Evolutionary conservation across 202 grass and related monocot genomes (phyloP), one percentile per base, ranked within the genome.

Genomic region (Dendrocalamus latiflorus): DNA sequence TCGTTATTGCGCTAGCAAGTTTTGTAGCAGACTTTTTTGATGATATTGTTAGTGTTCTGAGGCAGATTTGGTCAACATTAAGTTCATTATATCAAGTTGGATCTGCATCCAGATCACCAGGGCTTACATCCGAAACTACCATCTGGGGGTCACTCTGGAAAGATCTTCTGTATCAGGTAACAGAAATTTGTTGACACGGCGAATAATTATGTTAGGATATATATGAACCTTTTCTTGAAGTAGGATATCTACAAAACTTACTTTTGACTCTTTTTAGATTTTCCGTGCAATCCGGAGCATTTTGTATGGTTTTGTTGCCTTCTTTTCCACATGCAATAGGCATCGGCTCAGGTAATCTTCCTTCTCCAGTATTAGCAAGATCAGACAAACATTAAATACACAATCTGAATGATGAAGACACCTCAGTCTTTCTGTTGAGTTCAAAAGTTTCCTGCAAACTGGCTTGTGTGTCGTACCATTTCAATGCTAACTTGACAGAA

Each of bases 81-180:
- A 93, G 70, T 85, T 69, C 76, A 65, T 76, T 95, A 20, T 93
- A 92, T 83, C 87, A 98, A 85, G 70, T 87, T 87, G 77, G 85
- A 51, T 92, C 85, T 86, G 74, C 86, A 37, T 83, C 89, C 45
- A 59, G 81, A 54, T 61, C 89, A 36, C 56, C 89, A 50, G 87
- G 70, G 26, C 66, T 90, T 84, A 55, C 87, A 56, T 89, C 88
- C 6, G 96, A 98, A 80, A 74, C 62, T 76, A 89, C 81, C 26
- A 84, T 90, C 16, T 83, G 88, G 89, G 81, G 75, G 30, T 86
- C 85, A 60, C 89, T 98, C 25, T 98, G 96, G 96, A 95, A 98
- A 81, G 96, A 98, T 87, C 91, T 98, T 85, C 81, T 95, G 60
- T 98, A 90, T 79, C 89, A 98, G 93, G 96, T 98, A 86, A 11